These are phyloP conservation scores for Citrus trifoliata DNA, from an alignment of 345 rosid species.

Conservation along the genomic window DNA sequence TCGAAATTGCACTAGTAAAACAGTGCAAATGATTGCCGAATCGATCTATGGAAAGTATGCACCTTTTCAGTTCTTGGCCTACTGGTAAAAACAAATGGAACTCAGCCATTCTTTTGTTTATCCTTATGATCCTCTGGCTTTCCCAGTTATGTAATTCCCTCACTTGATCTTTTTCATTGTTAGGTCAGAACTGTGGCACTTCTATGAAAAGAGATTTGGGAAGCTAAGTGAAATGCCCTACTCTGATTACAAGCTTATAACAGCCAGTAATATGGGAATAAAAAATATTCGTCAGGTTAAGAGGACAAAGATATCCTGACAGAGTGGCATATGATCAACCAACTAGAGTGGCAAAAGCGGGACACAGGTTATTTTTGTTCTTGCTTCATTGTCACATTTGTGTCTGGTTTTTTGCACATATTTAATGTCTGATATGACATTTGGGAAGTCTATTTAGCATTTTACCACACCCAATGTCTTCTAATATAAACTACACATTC, in stretches of 20 bases:
- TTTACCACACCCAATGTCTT: no score
- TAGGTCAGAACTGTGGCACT: conserved; percentile 57
- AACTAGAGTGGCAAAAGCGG: no score
- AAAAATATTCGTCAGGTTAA: conserved; percentile 11
- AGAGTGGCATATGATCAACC: no score
- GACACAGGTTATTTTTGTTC: neutral
- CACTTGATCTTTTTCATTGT: neutral
- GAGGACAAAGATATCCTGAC: conserved; percentile 16
- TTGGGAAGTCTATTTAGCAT: no score
- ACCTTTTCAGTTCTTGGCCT: conserved; percentile 48
- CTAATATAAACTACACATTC: no score
- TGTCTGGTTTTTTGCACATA: no score
- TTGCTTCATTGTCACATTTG: neutral
- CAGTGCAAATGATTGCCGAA: conserved; percentile 30
- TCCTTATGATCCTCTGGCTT: neutral
- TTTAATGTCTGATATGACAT: no score
- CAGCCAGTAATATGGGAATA: conserved; percentile 42
- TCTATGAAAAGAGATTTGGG: conserved; percentile 45
- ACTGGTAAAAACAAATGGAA: conserved; percentile 28
- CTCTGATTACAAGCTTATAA: conserved; percentile 38
- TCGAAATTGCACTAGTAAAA: conserved; percentile 24
- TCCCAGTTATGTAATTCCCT: neutral
- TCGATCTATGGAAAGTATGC: conserved; percentile 33
- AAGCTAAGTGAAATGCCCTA: conserved; percentile 34
- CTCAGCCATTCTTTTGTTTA: neutral